Evolutionary conservation across 2,329 filamentous ascomycete genomes (phyloP).

Genomic region (Stagonosporopsis rhizophila): DNA sequence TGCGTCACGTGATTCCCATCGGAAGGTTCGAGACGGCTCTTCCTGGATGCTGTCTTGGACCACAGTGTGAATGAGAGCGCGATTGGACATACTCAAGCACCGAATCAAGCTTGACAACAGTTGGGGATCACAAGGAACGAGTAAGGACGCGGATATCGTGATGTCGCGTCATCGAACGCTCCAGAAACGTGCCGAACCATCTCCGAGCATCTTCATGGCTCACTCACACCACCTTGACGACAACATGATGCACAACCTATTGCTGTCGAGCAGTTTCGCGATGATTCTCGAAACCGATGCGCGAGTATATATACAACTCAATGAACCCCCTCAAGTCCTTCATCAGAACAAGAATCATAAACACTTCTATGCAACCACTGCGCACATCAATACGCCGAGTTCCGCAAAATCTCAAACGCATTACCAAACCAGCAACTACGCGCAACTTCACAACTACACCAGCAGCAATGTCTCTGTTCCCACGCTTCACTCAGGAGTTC

Average conservation of each 20-base stretch:
- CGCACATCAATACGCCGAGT: slow-evolving; percentile 42
- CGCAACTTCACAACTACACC: slow-evolving; percentile 33
- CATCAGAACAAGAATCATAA: slow-evolving; percentile 37
- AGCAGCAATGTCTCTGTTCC: slow-evolving; percentile 52
- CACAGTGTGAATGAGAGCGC: not conserved
- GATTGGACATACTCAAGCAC: slow-evolving; percentile 4
- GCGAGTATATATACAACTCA: slow-evolving; percentile 40
- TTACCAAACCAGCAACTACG: slow-evolving; percentile 35
- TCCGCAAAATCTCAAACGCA: slow-evolving; percentile 41
- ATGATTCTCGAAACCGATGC: slow-evolving; percentile 38
- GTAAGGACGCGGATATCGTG: slow-evolving; percentile 6
- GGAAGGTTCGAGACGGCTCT: slow-evolving; percentile 3
- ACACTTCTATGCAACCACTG: slow-evolving; percentile 47
- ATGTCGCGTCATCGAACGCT: slow-evolving; percentile 25
- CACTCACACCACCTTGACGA: slow-evolving; percentile 19
- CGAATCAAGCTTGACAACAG: not conserved
- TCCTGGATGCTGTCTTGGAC: not conserved
- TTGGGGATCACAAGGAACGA: not conserved
- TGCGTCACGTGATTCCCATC: slow-evolving; percentile 25
- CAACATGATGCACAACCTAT: slow-evolving; percentile 3
- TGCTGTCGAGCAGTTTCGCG: slow-evolving; percentile 14
- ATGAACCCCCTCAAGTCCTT: slow-evolving; percentile 14
- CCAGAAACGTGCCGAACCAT: slow-evolving; percentile 34
- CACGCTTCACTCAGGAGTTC: slow-evolving; percentile 51
- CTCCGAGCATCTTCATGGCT: slow-evolving; percentile 32